phyloP scores from a whole-genome alignment of 2,329 filamentous ascomycete genomes.

The Fusarium tupiense region DNA sequence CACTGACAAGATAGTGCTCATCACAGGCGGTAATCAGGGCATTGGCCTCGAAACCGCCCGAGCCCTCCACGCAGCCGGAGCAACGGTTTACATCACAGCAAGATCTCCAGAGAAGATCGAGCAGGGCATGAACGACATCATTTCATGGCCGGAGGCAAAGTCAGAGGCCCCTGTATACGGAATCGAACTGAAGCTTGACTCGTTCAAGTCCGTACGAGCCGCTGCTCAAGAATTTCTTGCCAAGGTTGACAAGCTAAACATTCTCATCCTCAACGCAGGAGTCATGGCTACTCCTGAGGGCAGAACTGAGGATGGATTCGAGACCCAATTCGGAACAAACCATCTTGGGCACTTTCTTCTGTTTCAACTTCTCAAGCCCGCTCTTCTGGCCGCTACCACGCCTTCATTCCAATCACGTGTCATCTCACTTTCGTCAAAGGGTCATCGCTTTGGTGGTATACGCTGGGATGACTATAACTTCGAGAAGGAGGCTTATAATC shows the following conservation, averaged over 20 bases:
- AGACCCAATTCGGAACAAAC: constrained; percentile 42
- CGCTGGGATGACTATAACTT: constrained; percentile 28
- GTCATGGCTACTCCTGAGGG: constrained; percentile 24
- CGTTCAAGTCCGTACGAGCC: neutral
- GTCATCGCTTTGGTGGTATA: constrained; percentile 44
- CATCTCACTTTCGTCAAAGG: constrained; percentile 55
- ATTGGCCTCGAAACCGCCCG: constrained; percentile 9
- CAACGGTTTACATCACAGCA: constrained; percentile 3
- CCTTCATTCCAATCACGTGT: constrained; percentile 57
- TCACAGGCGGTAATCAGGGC: constrained; percentile 24
- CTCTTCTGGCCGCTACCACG: constrained; percentile 52
- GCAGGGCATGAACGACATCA: neutral
- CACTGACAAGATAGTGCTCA: neutral
- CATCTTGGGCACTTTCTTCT: constrained; percentile 43
- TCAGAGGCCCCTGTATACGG: neutral
- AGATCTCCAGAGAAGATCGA: neutral
- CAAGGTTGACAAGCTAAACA: neutral
- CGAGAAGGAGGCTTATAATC: constrained; percentile 16
- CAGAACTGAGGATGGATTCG: constrained; percentile 25
- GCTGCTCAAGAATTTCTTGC: neutral
- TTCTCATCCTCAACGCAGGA: constrained; percentile 16
- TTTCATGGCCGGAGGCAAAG: neutral
- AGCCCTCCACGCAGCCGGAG: constrained; percentile 5
- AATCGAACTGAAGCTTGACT: constrained; percentile 2
- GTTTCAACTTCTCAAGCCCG: constrained; percentile 52